These are phyloP conservation scores for Trichosanthes truncata DNA, from an alignment of 306 rosid species.

Conservation along the genomic window DNA sequence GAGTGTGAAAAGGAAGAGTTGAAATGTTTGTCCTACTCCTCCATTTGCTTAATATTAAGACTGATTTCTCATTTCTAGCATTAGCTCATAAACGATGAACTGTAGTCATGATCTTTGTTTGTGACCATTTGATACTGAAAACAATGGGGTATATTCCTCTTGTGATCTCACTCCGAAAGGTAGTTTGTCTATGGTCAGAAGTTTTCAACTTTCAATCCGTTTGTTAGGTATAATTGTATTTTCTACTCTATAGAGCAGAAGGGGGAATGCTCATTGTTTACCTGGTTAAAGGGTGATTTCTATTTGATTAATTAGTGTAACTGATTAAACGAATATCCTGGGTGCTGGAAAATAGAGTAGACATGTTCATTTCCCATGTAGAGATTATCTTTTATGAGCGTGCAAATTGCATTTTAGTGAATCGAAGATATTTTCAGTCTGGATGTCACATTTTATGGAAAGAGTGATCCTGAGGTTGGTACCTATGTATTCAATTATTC, in stretches of 20 bases:
- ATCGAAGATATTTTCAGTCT: not conserved
- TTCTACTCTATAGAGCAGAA: not conserved
- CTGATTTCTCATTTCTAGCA: not conserved
- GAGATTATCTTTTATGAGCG: not conserved
- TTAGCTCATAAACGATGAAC: not conserved
- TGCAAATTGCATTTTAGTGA: not conserved
- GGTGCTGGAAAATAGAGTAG: not conserved
- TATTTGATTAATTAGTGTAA: not conserved
- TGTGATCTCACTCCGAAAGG: not conserved
- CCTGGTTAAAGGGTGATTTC: not conserved
- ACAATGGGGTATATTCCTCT: not conserved
- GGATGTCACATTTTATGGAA: not conserved
- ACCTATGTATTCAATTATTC: not conserved
- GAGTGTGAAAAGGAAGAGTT: not conserved
- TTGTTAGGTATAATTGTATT: not conserved
- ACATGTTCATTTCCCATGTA: not conserved
- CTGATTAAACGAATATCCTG: not conserved
- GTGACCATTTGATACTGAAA: not conserved
- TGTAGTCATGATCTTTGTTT: not conserved
- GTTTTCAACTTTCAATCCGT: not conserved
- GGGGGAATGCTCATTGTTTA: not conserved
- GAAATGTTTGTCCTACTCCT: not conserved
- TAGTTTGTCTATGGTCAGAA: not conserved
- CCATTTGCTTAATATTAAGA: not conserved
- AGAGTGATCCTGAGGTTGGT: not conserved